A percentile compares a stretch with the other conserved stretches of the same genome.
These are phyloP conservation scores for Elsinoe arachidis DNA, from an alignment of 2,329 filamentous ascomycete species.

Conservation along the genomic window DNA sequence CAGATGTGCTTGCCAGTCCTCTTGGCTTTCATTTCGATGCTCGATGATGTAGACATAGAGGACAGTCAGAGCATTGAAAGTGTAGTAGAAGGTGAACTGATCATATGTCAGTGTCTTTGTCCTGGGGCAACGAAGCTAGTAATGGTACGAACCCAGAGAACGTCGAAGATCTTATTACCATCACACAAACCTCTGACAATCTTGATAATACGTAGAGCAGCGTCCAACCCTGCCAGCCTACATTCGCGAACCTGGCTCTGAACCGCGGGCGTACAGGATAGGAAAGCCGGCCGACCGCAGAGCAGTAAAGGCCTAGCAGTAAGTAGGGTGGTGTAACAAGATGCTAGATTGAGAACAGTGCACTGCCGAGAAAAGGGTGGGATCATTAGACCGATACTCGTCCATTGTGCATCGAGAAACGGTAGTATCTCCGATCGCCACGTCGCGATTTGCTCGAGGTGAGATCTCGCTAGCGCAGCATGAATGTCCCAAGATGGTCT, in stretches of 20 bases:
- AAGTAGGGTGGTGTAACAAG: slow-evolving; percentile 29
- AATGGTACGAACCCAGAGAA: slow-evolving; percentile 8
- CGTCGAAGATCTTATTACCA: slow-evolving; percentile 8
- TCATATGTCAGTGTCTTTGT: background rate
- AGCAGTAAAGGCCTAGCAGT: slow-evolving; percentile 28
- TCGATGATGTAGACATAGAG: slow-evolving; percentile 10
- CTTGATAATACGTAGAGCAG: slow-evolving; percentile 10
- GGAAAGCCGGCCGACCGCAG: background rate
- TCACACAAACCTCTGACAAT: background rate
- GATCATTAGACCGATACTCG: slow-evolving; percentile 41
- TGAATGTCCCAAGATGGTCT: slow-evolving; percentile 29
- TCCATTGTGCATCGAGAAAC: slow-evolving; percentile 34
- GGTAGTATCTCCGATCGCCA: slow-evolving; percentile 29
- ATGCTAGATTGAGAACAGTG: slow-evolving; percentile 26
- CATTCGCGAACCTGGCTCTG: background rate
- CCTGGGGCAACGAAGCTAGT: background rate
- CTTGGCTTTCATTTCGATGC: background rate
- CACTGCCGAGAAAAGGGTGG: slow-evolving; percentile 33
- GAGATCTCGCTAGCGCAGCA: slow-evolving; percentile 33
- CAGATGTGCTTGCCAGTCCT: slow-evolving; percentile 8
- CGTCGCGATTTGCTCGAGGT: slow-evolving; percentile 28
- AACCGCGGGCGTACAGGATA: background rate
- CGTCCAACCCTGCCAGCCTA: slow-evolving; percentile 2
- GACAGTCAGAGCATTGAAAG: slow-evolving; percentile 5
- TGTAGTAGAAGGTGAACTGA: slow-evolving; percentile 12